A percentile compares a stretch with the other conserved stretches of the same genome.
phyloP scores from a whole-genome alignment of 176 grass and related monocot genomes.

The Canna indica region DNA sequence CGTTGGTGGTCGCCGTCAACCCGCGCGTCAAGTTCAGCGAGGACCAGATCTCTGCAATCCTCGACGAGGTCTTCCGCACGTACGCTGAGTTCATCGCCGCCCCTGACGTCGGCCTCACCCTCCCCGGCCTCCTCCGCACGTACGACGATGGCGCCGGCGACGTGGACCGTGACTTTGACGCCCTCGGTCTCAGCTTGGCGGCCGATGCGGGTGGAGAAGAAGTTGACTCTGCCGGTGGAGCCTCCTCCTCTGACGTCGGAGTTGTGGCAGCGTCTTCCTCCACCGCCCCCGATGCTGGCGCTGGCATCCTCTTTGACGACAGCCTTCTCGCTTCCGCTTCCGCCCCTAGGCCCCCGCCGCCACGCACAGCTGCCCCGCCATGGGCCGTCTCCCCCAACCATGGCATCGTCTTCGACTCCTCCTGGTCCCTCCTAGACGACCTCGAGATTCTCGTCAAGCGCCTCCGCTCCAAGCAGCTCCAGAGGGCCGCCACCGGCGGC shows the following conservation, averaged over 20 bases:
- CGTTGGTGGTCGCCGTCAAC: slow-evolving; percentile 78
- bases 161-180: slow-evolving; percentile 90
- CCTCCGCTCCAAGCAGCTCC: slow-evolving; percentile 80
- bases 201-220: slow-evolving; percentile 1
- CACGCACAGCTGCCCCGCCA: slow-evolving; percentile 21
- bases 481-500: slow-evolving; percentile 23
- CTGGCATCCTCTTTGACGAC: slow-evolving; percentile 42
- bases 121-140: slow-evolving; percentile 65
- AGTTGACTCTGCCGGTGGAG: slow-evolving; percentile 33
- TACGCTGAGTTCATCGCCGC: slow-evolving; percentile 72
- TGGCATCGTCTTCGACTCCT: slow-evolving; percentile 70
- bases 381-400: slow-evolving; percentile 82
- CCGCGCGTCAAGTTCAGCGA: slow-evolving; percentile 77
- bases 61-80: slow-evolving; percentile 95
- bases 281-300: neutral
- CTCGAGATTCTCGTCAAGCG: slow-evolving; percentile 89
- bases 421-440: slow-evolving; percentile 80
- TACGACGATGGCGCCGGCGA: slow-evolving; percentile 91
- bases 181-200: slow-evolving; percentile 39
- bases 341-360: slow-evolving; percentile 28
- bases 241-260: slow-evolving; percentile 23
- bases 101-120: slow-evolving; percentile 40
- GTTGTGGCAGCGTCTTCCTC: slow-evolving; percentile 3
- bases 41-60: slow-evolving; percentile 79
- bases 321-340: slow-evolving; percentile 32